Conservation (phyloP, 2,329 filamentous ascomycete genomes). For the Paecilomyces dactylethromorphus region DNA sequence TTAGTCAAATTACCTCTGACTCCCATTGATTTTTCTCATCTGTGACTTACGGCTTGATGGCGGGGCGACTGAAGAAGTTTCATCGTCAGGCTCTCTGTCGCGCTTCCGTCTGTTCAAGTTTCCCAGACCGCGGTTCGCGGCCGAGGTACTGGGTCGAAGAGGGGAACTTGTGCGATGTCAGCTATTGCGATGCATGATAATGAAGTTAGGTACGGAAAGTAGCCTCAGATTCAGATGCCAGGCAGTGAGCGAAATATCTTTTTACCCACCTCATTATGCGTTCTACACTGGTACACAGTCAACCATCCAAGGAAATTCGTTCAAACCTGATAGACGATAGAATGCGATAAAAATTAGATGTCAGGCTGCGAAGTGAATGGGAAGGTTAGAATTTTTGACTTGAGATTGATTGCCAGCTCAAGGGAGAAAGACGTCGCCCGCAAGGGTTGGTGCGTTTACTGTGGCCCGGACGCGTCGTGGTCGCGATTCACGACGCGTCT, state of each 20-base stretch:
- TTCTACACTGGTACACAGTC: neutral
- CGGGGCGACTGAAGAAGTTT: conserved; percentile 53
- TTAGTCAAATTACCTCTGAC: conserved; percentile 9
- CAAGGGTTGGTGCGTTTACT: conserved; percentile 10
- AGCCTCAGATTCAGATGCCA: neutral
- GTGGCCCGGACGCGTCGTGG: conserved; percentile 11
- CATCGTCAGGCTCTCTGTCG: conserved; percentile 58
- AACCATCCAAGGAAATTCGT: neutral
- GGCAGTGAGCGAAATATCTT: neutral
- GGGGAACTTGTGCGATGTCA: conserved; percentile 58
- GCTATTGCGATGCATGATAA: neutral
- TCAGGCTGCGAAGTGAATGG: neutral
- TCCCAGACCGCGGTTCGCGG: conserved; percentile 68
- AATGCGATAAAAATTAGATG: neutral
- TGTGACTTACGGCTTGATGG: conserved; percentile 55
- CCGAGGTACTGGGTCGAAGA: conserved; percentile 70
- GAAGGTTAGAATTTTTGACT: neutral
- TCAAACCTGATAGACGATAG: neutral
- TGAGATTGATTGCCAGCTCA: neutral
- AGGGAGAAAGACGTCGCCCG: conserved; percentile 13
- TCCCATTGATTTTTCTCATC: neutral
- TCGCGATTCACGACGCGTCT: conserved; percentile 15
- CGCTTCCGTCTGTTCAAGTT: conserved; percentile 54
- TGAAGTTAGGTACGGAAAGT: neutral
- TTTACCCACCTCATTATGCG: conserved; percentile 7